Evolutionary conservation across 78 protist genomes (phyloP), one percentile per base, ranked within the genome.

Genomic region (Dictyostelium discoideum): DNA sequence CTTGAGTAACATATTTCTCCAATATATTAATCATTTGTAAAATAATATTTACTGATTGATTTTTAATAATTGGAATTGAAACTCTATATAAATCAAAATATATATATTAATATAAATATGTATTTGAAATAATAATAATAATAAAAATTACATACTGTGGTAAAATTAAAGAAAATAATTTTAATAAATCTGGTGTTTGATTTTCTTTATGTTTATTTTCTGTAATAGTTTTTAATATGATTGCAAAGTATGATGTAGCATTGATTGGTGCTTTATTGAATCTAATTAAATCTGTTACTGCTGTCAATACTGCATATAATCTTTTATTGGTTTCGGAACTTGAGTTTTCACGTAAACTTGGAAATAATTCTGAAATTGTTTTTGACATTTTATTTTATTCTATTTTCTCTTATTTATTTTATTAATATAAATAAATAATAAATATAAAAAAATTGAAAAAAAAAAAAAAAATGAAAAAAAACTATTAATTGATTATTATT

Each of bases 261-360:
- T 78, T 72, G 37, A 89, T 89, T 40, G 94, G 94, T 78, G 94
- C 94, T 40, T 89, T 89, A 40, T 89, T 79, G 26, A 84, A 63
- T 48, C 50, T 79, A 57, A 89, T 81, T 22, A 89, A 24, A 81
- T 89, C 94, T 5, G 94, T 89, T 26, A 89, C 80, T 22, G 87
- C 94, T 54, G 24, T 29, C 16, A 89, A 46, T 20, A 77, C 85
- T 20, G 85, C 94, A 42, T 63, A 44, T n/a, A 89, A 60, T 89
- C 85, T 54, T 63, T 67, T 42, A 26, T 22, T 44, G 4, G 81
- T 73, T 46, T 67, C 94, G n/a, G 86, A 65, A 11, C 46, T 32
- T 16, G 83, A 65, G 13, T 22, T 29, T n/a, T 69, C 85, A 22
- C 26, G 40, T 69, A 85, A 63, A n/a, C 74, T 69, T 42, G 94